Evolutionary conservation across 2,329 filamentous ascomycete species (phyloP), one percentile per base, ranked within the genome.

Genomic region (Ceratocystis destructans): DNA sequence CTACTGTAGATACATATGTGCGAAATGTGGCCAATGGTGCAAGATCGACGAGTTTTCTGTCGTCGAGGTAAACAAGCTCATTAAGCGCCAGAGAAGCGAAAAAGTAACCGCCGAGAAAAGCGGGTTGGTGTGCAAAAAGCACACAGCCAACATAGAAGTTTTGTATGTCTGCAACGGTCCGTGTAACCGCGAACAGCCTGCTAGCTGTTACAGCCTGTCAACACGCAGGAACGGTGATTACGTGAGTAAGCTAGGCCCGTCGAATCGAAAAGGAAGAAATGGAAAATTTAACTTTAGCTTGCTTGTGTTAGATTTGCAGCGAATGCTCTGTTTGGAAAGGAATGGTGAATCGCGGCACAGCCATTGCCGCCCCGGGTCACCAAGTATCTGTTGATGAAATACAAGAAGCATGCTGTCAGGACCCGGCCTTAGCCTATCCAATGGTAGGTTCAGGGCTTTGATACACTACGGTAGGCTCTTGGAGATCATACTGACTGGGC

Each of bases 91-190:
- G 1, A 59, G 28, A 2, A 22, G 68, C 2, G 44, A 48, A 2
- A 64, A 50, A 4, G 53, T 74, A n/a, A 68, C 75, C 25, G 66
- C 74, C 0, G 71, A 71, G 0, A 73, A 73, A 53, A 73, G 72
- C 0, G 75, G 75, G 33, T 77, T 77, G 75, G 71, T 71, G 0
- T 77, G 76, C 61, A 71, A 71, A 6, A 72, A 75, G 3, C 76
- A 77, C 64, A 70, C 71, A 0, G 68, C 72, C 1, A 70, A 71
- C 5, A 59, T 64, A 4, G 64, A 70, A 0, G 46, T 59, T 2
- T 73, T 77, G 67, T 59, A 74, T 7, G 68, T 67, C 1, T 78
- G 76, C 62, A 69, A 72, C 2, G 59, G 74, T 0, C 70, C 70
- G 0, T 78, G 76, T 64, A 48, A 66, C 1, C 46, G 72, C 7